Base-by-base conservation (phyloP, 208 protist species). In the Leishmania tarentolae region DNA sequence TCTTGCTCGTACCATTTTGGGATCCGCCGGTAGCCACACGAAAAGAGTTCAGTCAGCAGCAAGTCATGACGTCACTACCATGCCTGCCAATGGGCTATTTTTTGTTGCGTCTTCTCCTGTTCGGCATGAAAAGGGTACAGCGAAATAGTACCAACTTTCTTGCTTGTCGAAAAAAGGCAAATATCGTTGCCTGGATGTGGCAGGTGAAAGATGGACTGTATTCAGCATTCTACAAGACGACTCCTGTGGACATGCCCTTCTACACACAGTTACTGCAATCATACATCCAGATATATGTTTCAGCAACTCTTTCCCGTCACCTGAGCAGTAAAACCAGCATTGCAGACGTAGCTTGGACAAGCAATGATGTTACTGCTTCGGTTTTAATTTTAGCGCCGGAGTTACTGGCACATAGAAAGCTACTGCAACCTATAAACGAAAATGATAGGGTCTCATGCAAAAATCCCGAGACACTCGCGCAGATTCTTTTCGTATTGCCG, bases 1-100 rank as follows among this genome's bases (percentile, higher is more conserved):
- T 93, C 11, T 73, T 95, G 37, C 76, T 97, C 37, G 79, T 97
- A 52, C 94, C 94, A 2, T 95, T 95, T 87, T 97, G 94, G 94
- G 76, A 88, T 53, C 94, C 94, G 21, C 94, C 94, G 3, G 75
- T 97, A 19, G 83, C 91, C 19, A 97, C 94, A 19, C 85, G 94
- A 57, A 90, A 87, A 59, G 92, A 95, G 70, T n/a, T 77, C 3
- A 91, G 87, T 13, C 84, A 88, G 69, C 78, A 85, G 63, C 81
- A 90, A 52, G 84, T 92, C 1, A 77, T 97, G 76, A 93, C 92
- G 13, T 97, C 91, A 2, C 68, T 97, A 66, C 90, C 86, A 46
- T 97, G 94, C 86, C 86, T 82, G 21, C 94, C 94, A 21, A 78
- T 95, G 69, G 73, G 87, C 0, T 97, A 95, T 80, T 97, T 97